Evolutionary conservation across 2,329 filamentous ascomycete genomes (phyloP), one percentile per base, ranked within the genome.

Genomic region (Nemania diffusa): DNA sequence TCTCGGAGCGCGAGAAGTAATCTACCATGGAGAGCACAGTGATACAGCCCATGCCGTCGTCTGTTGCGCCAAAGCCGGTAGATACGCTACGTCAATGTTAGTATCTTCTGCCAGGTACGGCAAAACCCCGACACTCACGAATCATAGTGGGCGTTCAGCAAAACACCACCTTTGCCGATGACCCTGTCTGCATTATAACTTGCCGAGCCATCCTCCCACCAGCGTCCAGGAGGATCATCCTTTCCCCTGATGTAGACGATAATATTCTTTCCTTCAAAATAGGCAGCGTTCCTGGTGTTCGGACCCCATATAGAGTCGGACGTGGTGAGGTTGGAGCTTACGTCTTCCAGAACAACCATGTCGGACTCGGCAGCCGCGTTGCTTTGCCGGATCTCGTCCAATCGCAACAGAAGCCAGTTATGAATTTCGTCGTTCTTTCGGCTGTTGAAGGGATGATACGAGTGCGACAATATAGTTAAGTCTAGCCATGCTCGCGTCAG

Each of bases 141-240:
- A 80, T 97, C 96, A 76, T 96, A 97, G 77, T 98, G 96, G 20
- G 95, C 94, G 78, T 97, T 98, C 72, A 98, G 92, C 51, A 99
- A 85, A 20, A 97, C 93, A 34, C 94, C 93, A 20, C 92, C 91
- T 68, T 88, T 88, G 8, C 86, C 85, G 68, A 85, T 84, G 24
- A 84, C 83, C 68, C 81, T 79, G 69, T 82, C 82, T 64, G 81
- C 79, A 48, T 78, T 79, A 42, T 80, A 79, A 40, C 75, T 73
- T 26, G 58, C 22, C 40, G 58, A 42, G 42, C 72, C 76, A 51
- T 77, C 78, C 37, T 84, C 84, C 92, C 91, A 97, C 91, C 92
- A 97, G 50, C 88, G 84, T 8, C 90, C 89, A 32, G 86, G 82
- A 27, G 90, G 87, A 71, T 95, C 93, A 59, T 94, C 88, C 42